A percentile compares a stretch with the other conserved stretches of the same genome.
Conservation (phyloP, 352 stramenopile species). For the Aphanomyces euteiches region DNA sequence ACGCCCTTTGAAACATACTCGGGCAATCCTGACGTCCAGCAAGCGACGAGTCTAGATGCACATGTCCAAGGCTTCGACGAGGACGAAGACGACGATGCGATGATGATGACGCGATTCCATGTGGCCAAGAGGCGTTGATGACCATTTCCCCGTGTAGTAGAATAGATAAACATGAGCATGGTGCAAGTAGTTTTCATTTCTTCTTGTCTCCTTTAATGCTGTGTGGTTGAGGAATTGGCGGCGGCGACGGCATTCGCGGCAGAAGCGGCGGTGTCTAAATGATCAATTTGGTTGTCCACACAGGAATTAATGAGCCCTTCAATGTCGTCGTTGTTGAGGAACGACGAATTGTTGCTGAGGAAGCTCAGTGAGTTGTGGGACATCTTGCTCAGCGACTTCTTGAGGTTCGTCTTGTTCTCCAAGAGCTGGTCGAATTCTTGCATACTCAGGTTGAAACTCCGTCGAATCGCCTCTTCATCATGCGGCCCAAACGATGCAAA, state of each 20-base stretch:
- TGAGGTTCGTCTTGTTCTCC: constrained; percentile 15
- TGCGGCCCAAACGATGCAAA: constrained; percentile 30
- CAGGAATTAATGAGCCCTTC: constrained; percentile 11
- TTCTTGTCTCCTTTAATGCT: too few relatives aligned
- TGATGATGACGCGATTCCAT: constrained; percentile 14
- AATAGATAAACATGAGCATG: too few relatives aligned
- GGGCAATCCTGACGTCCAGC: background rate
- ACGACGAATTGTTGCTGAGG: background rate
- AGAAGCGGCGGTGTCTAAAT: background rate
- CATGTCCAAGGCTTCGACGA: constrained; percentile 16
- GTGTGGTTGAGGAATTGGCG: too few relatives aligned
- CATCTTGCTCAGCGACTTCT: constrained; percentile 24
- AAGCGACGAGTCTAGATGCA: constrained; percentile 10
- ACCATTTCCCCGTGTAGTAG: too few relatives aligned
- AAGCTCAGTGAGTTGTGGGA: constrained; percentile 16
- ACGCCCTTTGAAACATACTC: constrained; percentile 1
- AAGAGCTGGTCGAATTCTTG: constrained; percentile 22
- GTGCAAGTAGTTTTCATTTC: too few relatives aligned
- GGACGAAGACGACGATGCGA: constrained; percentile 21
- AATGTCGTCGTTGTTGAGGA: constrained; percentile 28
- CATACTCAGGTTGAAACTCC: constrained; percentile 20
- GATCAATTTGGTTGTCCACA: constrained; percentile 18
- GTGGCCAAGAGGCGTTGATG: background rate
- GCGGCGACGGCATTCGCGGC: too few relatives aligned
- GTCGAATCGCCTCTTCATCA: constrained; percentile 25